These are phyloP conservation scores for Sordariomycetes sp. DNA, from an alignment of 2,329 filamentous ascomycete genomes.

Conservation along the genomic window DNA sequence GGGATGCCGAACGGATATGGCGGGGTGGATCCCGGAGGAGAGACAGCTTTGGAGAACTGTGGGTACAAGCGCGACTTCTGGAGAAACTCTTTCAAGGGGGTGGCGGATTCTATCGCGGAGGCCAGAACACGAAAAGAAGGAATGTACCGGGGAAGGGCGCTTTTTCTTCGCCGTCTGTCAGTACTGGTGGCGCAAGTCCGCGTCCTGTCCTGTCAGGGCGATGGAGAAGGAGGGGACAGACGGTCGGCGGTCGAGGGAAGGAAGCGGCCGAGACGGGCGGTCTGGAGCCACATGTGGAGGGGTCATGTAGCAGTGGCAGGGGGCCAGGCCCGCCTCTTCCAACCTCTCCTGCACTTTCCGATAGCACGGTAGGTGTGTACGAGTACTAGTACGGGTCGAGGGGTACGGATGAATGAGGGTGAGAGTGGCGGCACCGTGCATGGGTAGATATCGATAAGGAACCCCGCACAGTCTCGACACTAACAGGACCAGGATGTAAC, in stretches of 20 bases:
- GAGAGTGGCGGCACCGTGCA: background rate
- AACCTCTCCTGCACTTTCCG: background rate
- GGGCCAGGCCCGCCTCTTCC: background rate
- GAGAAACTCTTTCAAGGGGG: background rate
- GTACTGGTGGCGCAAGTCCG: background rate
- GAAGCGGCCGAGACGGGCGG: background rate
- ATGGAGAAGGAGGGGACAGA: background rate
- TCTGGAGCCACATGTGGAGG: background rate
- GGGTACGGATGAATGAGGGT: background rate
- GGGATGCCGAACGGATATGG: background rate
- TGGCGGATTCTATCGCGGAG: background rate
- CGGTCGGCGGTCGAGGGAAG: background rate
- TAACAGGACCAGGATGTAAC: background rate
- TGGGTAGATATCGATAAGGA: conserved; percentile 3
- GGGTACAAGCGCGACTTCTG: background rate
- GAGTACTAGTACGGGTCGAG: background rate
- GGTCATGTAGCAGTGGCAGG: background rate
- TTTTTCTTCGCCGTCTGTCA: background rate
- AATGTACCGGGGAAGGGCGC: background rate
- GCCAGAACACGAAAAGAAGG: background rate
- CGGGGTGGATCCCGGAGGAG: background rate
- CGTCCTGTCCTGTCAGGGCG: background rate
- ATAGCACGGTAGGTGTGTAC: background rate
- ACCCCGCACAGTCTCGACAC: background rate
- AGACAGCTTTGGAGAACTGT: background rate